These are phyloP conservation scores for Fusarium sp. DNA, from an alignment of 2,329 filamentous ascomycete species.

Conservation along the genomic window DNA sequence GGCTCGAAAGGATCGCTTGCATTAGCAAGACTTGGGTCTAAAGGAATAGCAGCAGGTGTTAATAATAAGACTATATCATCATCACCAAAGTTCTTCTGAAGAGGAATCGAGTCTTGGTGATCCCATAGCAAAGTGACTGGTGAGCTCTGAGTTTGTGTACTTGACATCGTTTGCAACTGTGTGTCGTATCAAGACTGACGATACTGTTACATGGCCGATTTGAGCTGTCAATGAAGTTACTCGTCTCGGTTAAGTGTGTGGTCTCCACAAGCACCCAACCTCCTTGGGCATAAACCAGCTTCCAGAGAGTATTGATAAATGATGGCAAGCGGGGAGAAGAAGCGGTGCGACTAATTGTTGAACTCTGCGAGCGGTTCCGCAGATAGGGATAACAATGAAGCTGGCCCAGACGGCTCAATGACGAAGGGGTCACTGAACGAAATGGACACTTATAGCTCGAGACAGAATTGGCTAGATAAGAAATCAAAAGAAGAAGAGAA, in stretches of 20 bases:
- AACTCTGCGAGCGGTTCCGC: background rate
- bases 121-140: slow-evolving; percentile 54
- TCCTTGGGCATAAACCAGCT: slow-evolving; percentile 27
- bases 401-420: slow-evolving; percentile 6
- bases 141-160: slow-evolving; percentile 20
- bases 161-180: slow-evolving; percentile 38
- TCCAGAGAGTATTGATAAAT: slow-evolving; percentile 1
- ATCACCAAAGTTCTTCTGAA: slow-evolving; percentile 58
- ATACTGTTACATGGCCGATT: slow-evolving; percentile 38
- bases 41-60: slow-evolving; percentile 65
- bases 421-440: slow-evolving; percentile 6
- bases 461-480: background rate
- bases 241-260: slow-evolving; percentile 19
- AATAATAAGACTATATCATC: slow-evolving; percentile 70
- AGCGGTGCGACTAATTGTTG: background rate
- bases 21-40: slow-evolving; percentile 54
- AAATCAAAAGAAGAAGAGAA: background rate
- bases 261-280: slow-evolving; percentile 29
- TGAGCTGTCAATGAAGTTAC: slow-evolving; percentile 11
- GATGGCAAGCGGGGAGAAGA: slow-evolving; percentile 10
- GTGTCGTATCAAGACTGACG: slow-evolving; percentile 22
- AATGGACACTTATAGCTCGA: slow-evolving; percentile 8
- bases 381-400: slow-evolving; percentile 2
- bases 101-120: slow-evolving; percentile 58
- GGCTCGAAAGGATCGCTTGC: slow-evolving; percentile 77